These are phyloP conservation scores for Umbelopsis ramanniana DNA, from an alignment of 192 early-diverging fungal genomes.

Conservation along the genomic window DNA sequence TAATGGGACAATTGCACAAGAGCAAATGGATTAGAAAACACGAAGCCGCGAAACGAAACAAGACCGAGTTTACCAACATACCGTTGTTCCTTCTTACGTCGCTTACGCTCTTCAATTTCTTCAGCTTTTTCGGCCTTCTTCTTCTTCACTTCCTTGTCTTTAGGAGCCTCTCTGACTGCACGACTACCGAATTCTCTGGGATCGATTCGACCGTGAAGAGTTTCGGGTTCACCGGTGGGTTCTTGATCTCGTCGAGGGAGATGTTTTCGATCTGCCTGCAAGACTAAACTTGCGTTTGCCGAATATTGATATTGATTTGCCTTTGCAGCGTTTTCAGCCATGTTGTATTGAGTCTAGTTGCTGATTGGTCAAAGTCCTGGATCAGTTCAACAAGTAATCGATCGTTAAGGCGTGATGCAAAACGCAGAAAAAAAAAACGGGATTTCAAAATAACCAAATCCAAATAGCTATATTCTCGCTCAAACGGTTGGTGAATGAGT, in stretches of 20 bases:
- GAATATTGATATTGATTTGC: slow-evolving; percentile 81
- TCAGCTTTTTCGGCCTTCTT: slow-evolving; percentile 57
- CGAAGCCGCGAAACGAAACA: background rate
- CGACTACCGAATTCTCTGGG: slow-evolving; percentile 83
- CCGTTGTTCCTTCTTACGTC: slow-evolving; percentile 69
- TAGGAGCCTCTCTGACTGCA: slow-evolving; percentile 68
- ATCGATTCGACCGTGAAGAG: slow-evolving; percentile 87
- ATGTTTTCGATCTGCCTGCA: slow-evolving; percentile 85
- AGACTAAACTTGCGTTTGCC: slow-evolving; percentile 95
- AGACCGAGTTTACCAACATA: slow-evolving; percentile 11
- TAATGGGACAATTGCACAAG: background rate
- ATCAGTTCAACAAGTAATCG: background rate
- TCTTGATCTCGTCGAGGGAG: slow-evolving; percentile 86
- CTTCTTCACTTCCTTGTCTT: slow-evolving; percentile 68
- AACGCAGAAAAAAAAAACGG: background rate
- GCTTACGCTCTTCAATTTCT: slow-evolving; percentile 55
- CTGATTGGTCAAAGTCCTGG: background rate
- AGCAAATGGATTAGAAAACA: background rate
- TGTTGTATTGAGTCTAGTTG: slow-evolving; percentile 26
- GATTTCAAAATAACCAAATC: slow-evolving; percentile 20
- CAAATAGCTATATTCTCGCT: slow-evolving; percentile 10
- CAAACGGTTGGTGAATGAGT: slow-evolving; percentile 6
- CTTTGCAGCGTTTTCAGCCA: slow-evolving; percentile 71
- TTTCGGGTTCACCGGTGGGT: slow-evolving; percentile 94
- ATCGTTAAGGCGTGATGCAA: background rate